phyloP scores from a whole-genome alignment of 2,329 filamentous ascomycete genomes.

The Exophiala dermatitidis region DNA sequence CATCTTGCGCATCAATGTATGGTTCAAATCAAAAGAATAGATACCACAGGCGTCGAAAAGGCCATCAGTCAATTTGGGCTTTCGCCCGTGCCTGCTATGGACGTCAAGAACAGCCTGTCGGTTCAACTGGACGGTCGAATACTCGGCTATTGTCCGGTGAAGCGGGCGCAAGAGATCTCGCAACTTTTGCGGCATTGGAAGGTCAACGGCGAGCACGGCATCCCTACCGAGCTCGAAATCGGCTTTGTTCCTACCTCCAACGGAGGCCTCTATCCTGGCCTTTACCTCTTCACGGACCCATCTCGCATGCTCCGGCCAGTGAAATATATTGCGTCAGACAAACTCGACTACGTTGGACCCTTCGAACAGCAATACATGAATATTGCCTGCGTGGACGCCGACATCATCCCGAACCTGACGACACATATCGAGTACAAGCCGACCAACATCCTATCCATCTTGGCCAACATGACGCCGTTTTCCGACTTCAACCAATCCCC shows the following conservation, averaged over 20 bases:
- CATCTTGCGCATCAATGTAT: slow-evolving; percentile 93
- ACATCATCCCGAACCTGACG: slow-evolving; percentile 78
- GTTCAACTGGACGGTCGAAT: slow-evolving; percentile 87
- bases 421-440: slow-evolving; percentile 92
- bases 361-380: slow-evolving; percentile 98
- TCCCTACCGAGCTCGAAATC: slow-evolving; percentile 81
- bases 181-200: slow-evolving; percentile 94
- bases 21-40: slow-evolving; percentile 67
- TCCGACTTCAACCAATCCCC: slow-evolving; percentile 98
- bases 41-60: slow-evolving; percentile 66
- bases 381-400: slow-evolving; percentile 81
- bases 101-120: slow-evolving; percentile 73
- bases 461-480: slow-evolving; percentile 98
- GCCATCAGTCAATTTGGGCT: slow-evolving; percentile 75
- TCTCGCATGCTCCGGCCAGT: slow-evolving; percentile 85
- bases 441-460: slow-evolving; percentile 93
- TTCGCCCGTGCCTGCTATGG: slow-evolving; percentile 65
- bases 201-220: slow-evolving; percentile 71
- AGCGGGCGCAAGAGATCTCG: slow-evolving; percentile 70
- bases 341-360: slow-evolving; percentile 80
- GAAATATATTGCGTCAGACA: slow-evolving; percentile 81
- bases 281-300: slow-evolving; percentile 84
- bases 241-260: slow-evolving; percentile 82
- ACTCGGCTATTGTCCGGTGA: slow-evolving; percentile 81
- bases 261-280: slow-evolving; percentile 89